These are phyloP conservation scores for Wickerhamiella sorbophila DNA, from an alignment of 805 yeast genomes.

Conservation along the genomic window DNA sequence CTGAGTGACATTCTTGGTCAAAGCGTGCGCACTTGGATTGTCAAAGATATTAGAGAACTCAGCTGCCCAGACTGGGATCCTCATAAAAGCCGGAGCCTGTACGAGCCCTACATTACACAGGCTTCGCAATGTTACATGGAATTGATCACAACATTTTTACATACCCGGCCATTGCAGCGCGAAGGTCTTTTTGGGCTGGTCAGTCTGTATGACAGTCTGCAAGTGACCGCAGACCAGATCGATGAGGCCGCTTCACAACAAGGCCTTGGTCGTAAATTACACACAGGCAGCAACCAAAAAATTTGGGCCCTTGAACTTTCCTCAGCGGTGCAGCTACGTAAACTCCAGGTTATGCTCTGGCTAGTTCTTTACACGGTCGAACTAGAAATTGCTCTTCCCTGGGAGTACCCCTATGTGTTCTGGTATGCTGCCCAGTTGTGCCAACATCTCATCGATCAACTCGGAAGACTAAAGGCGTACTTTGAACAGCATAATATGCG, in stretches of 20 bases:
- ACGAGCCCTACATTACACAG: conserved; percentile 22
- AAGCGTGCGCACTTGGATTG: conserved; percentile 18
- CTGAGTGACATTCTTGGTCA: conserved; percentile 11
- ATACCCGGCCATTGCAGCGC: conserved; percentile 72
- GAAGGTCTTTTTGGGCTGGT: conserved; percentile 50
- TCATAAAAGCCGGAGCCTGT: conserved; percentile 15
- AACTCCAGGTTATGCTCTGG: conserved; percentile 57
- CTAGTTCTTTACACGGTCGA: conserved; percentile 63
- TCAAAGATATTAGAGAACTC: conserved; percentile 31
- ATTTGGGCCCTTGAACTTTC: conserved; percentile 44
- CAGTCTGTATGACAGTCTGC: conserved; percentile 62
- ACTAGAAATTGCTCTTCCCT: conserved; percentile 52
- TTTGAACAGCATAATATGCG: conserved; percentile 17
- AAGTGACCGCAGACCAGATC: conserved; percentile 53
- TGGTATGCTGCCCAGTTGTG: conserved; percentile 50
- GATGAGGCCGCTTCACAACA: conserved; percentile 34
- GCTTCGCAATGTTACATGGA: conserved; percentile 33
- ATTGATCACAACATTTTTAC: conserved; percentile 34
- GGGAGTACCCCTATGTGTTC: conserved; percentile 53
- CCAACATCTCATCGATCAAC: conserved; percentile 30
- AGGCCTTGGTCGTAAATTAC: conserved; percentile 13
- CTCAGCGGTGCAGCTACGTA: conserved; percentile 52
- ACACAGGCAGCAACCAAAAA: conserved; percentile 17
- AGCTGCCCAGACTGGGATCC: conserved; percentile 25
- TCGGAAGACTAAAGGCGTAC: conserved; percentile 27